phyloP scores from a whole-genome alignment of 2,329 filamentous ascomycete species.

The Plenodomus biglobosus region DNA sequence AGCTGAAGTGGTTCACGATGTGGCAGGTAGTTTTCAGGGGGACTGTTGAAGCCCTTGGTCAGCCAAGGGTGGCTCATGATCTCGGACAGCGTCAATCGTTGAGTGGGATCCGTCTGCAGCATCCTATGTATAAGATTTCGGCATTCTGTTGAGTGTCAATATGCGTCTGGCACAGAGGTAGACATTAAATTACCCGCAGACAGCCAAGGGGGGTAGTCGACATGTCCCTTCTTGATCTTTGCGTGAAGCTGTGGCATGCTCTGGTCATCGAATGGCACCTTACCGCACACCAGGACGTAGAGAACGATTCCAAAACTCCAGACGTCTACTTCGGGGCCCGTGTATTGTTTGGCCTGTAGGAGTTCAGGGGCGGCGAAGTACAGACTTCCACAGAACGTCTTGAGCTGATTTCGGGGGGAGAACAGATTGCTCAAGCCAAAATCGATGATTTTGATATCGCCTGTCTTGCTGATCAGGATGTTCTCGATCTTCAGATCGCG shows the following conservation, averaged over 20 bases:
- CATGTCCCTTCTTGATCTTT: slow-evolving; percentile 96
- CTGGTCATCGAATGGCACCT: slow-evolving; percentile 98
- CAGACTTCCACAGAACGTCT: slow-evolving; percentile 95
- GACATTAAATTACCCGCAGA: slow-evolving; percentile 69
- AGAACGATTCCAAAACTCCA: slow-evolving; percentile 99
- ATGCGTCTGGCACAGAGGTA: not conserved
- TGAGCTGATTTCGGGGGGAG: slow-evolving; percentile 78
- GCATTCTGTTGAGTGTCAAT: slow-evolving; percentile 66
- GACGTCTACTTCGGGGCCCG: slow-evolving; percentile 92
- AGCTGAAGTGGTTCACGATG: slow-evolving; percentile 79
- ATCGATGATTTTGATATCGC: slow-evolving; percentile 99
- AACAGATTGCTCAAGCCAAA: slow-evolving; percentile 98
- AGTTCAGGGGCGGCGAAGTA: slow-evolving; percentile 97
- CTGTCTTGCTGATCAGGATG: slow-evolving; percentile 97
- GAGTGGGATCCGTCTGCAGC: slow-evolving; percentile 90
- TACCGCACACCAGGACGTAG: slow-evolving; percentile 94
- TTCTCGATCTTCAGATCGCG: slow-evolving; percentile 98
- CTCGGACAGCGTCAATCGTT: slow-evolving; percentile 82
- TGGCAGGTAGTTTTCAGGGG: slow-evolving; percentile 88
- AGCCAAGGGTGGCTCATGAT: slow-evolving; percentile 97
- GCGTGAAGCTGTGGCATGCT: slow-evolving; percentile 98
- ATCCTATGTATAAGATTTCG: slow-evolving; percentile 89
- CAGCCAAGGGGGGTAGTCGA: slow-evolving; percentile 94
- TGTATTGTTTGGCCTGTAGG: slow-evolving; percentile 90
- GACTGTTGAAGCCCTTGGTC: slow-evolving; percentile 81